Evolutionary conservation across 1,284 basidiomycete genomes (phyloP).

Genomic region (Taiwanofungus camphoratus): DNA sequence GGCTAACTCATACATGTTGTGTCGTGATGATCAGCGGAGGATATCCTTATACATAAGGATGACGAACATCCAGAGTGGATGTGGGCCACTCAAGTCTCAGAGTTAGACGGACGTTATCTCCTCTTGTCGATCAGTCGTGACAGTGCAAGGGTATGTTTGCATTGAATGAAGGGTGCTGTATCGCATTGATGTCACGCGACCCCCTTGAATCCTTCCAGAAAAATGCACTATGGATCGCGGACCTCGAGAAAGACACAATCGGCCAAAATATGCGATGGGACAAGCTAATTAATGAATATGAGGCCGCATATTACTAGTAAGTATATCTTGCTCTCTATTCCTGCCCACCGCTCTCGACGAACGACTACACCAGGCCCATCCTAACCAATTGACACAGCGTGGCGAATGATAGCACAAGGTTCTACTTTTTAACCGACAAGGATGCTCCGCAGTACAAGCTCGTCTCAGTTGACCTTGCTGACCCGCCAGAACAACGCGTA

Average conservation of each 20-base stretch:
- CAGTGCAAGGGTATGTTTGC: conserved; percentile 49
- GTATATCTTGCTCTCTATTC: conserved; percentile 21
- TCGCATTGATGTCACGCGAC: conserved; percentile 2
- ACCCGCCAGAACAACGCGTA: conserved; percentile 34
- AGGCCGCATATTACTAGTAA: conserved; percentile 58
- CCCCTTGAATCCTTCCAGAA: conserved; percentile 41
- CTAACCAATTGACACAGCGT: conserved; percentile 38
- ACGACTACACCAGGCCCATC: conserved; percentile 3
- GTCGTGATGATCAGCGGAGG: conserved; percentile 45
- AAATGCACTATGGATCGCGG: conserved; percentile 71
- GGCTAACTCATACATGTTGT: conserved; percentile 1
- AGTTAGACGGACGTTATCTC: conserved; percentile 62
- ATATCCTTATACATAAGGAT: conserved; percentile 63
- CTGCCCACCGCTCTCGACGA: conserved; percentile 2
- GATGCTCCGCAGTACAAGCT: conserved; percentile 64
- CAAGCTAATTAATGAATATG: conserved; percentile 61
- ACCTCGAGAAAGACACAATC: conserved; percentile 53
- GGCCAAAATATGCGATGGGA: conserved; percentile 63
- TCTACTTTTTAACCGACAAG: conserved; percentile 65
- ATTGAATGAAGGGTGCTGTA: background rate
- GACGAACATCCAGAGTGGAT: conserved; percentile 62
- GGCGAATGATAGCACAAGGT: conserved; percentile 58
- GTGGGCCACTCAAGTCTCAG: conserved; percentile 51
- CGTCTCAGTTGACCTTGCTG: conserved; percentile 59
- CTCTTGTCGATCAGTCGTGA: conserved; percentile 53